Base-by-base conservation (phyloP, 164 flowering plant species). In the Liriodendron chinense region DNA sequence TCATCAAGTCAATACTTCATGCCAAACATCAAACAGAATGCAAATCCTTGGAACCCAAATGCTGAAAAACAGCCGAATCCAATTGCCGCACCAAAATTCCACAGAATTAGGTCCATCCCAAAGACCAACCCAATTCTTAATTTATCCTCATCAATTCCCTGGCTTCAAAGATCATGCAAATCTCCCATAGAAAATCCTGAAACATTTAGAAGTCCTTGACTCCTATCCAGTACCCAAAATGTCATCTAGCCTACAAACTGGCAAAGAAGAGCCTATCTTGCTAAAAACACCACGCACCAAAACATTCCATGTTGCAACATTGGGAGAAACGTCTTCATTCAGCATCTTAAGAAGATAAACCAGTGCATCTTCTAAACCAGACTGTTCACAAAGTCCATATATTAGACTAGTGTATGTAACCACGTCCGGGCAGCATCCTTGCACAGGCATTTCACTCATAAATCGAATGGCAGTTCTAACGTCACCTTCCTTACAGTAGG, bases 241-340 rank as follows among this genome's bases (percentile, higher is more conserved):
- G 24, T 72, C 75, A 68, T 84, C 87, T 24, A 85, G 59, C 70
- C 78, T 59, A 49, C 59, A 74, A 72, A 73, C 47, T 43, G 86
- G 73, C 34, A 78, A 82, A 7, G 74, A 50, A 70, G 75, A 75
- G 65, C 72, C 85, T 43, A 74, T 75, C 48, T 68, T 80, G 79
- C 78, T 80, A 69, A 90, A 84, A 23, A 87, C 77, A 66, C 80
- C 50, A 18, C 82, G 87, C 23, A 92, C 87, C 28, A 92, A 77
- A 59, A 86, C 82, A 82, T 85, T 86, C 97, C 98, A 94, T 28
- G 88, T 84, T 63, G 85, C 85, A 62, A 80, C 22, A 80, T 86
- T 88, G 20, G 97, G 97, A 12, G 68, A 70, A 56, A 88, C 59
- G 28, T 91, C 94, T 80, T 82, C 87, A 69, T 74, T 78, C 65